These are phyloP conservation scores for Linum usitatissimum DNA, from an alignment of 345 rosid genomes.

Conservation along the genomic window DNA sequence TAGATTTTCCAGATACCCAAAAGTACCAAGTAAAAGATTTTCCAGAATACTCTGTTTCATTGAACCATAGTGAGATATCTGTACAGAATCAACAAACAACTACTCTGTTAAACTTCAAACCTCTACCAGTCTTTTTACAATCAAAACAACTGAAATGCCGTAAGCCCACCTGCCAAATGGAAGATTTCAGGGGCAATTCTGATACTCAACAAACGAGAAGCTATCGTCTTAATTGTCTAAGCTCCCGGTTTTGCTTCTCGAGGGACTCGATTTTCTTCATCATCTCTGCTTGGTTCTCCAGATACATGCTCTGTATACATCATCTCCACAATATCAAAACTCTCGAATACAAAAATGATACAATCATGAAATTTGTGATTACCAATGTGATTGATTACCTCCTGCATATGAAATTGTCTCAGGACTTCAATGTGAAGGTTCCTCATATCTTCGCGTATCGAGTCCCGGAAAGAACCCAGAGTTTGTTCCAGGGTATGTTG, in stretches of 20 bases:
- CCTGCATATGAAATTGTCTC: conserved; percentile 90
- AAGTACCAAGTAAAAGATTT: not conserved
- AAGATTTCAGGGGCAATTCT: no score
- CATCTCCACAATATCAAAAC: not conserved
- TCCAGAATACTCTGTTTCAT: not conserved
- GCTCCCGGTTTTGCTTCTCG: conserved; percentile 71
- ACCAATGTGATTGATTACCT: conserved; percentile 30
- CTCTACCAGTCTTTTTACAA: no score
- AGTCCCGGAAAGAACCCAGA: conserved; percentile 72
- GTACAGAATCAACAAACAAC: not conserved
- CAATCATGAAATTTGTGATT: not conserved
- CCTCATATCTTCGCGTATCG: conserved; percentile 81
- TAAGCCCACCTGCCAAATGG: no score
- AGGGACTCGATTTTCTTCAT: conserved; percentile 67
- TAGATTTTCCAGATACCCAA: no score
- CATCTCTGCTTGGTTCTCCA: conserved; percentile 82
- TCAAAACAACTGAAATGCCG: not conserved
- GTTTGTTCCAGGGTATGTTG: conserved; percentile 81
- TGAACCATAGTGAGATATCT: not conserved
- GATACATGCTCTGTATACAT: conserved; percentile 65
- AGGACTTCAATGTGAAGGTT: conserved; percentile 87
- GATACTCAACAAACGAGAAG: no score
- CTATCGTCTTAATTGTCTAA: conserved; percentile 35
- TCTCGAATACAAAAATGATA: not conserved
- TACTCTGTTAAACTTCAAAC: not conserved